Base-by-base conservation (phyloP, 2,329 filamentous ascomycete genomes). In the Knoxdaviesia capensis region DNA sequence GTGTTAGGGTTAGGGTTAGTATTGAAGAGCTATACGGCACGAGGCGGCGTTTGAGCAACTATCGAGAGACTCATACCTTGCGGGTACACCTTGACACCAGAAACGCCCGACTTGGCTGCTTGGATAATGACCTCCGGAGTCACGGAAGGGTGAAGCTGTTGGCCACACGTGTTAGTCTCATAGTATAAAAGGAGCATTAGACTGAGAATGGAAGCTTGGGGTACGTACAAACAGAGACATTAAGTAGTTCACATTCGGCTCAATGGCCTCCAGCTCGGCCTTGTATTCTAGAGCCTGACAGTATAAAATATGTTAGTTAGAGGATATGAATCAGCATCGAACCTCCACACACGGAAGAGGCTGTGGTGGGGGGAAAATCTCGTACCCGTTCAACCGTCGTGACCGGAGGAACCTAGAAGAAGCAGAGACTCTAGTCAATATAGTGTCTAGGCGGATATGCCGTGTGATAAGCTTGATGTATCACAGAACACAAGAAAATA, bases 1-100 rank as follows among this genome's bases (percentile, higher is more conserved):
- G 7, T 44, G 47, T 48, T 40, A 40, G n/a, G 5, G n/a, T 31
- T 47, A 4, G 6, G 20, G 6, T 36, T 20, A 20, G 6, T 3
- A 9, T 7, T 10, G 7, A n/a, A 11, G 10, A n/a, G 8, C n/a
- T 30, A 20, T 20, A 20, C 20, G 20, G 20, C 20, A 20, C 20
- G 20, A 3, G 20, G 20, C 20, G 20, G 20, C 20, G 20, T 20
- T 20, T 20, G 20, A 20, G 20, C 20, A 20, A 20, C 20, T 3
- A 20, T 20, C 3, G 7, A 38, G 35, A 45, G 31, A 20, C 20
- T 20, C 20, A 20, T 47, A 51, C 62, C 59, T 53, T 65, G 61
- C 2, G 76, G 73, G 50, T 86, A 85, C 39, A 76, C 69, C 59
- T 86, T 86, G 40, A 86, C 73, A 32, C 80, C 80, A 3, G 62